Evolutionary conservation across 108 stramenopile genomes (phyloP), one percentile per base, ranked within the genome.

Genomic region (Halocafeteria seosinensis): DNA sequence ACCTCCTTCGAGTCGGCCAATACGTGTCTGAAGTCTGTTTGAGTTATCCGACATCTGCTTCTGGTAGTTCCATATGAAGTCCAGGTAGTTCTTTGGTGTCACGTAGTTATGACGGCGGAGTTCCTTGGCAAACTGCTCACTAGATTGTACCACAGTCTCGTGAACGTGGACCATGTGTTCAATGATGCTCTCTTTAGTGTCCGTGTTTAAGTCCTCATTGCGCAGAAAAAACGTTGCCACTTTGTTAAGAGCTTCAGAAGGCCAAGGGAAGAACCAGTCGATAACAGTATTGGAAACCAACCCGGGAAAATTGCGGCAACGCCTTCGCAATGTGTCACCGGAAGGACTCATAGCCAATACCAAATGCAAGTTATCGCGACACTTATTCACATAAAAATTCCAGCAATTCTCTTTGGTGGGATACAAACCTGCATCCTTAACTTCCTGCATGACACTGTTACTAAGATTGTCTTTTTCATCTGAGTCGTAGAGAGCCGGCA

Each of bases 181-280:
- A 11, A 81, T 64, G 21, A 84, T 69, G 21, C 51, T 30, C 23
- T 69, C 72, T 0, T 78, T 71, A 32, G 72, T 65, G 1, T 74
- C 75, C 11, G 79, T 72, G 29, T 82, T 64, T 27, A 58, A 34
- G 53, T 74, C 78, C 9, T 82, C 83, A 34, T 68, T 29, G 42
- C 68, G 62, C 65, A 84, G 50, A 59, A 82, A 82, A 60, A 66
- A 77, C 31, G 76, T 55, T 13, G 83, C 83, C n/a, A 84, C 83
- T 34, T 50, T 71, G 27, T 73, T 38, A 5, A 84, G 74, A 13
- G 83, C 83, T 33, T 84, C 81, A 17, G 68, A 66, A 1, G 83
- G 83, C 83, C 83, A 84, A 1, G 81, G 75, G 60, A 80, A 80
- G 73, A 84, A 84, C 83, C 83, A 84, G 53, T 84, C 83, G 50